phyloP scores from a whole-genome alignment of 2,329 filamentous ascomycete genomes.

The Thyridium curvatum region DNA sequence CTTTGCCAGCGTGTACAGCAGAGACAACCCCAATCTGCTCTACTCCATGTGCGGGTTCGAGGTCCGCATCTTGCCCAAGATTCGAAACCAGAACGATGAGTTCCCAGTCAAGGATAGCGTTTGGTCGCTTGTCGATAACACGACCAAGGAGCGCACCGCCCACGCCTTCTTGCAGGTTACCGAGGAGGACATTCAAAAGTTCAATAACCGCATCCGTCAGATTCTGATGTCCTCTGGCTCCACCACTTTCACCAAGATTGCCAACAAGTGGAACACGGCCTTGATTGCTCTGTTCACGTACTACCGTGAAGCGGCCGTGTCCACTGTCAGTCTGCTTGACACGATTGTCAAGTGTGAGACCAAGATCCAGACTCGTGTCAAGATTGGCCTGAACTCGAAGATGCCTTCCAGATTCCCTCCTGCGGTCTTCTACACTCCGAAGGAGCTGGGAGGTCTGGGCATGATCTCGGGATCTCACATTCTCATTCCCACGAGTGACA shows the following conservation, averaged over 20 bases:
- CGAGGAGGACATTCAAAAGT: constrained; percentile 95
- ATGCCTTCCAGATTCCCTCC: constrained; percentile 99
- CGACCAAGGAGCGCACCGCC: constrained; percentile 92
- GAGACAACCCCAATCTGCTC: constrained; percentile 92
- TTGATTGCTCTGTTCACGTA: constrained; percentile 97
- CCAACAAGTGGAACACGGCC: constrained; percentile 99
- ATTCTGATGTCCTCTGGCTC: constrained; percentile 99
- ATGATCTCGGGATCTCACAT: constrained; percentile 99
- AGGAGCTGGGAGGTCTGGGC: constrained; percentile 91
- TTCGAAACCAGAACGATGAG: constrained; percentile 89
- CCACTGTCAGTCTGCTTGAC: constrained; percentile 87
- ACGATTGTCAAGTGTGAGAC: constrained; percentile 99
- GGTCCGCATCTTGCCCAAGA: constrained; percentile 92
- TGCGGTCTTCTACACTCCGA: constrained; percentile 97
- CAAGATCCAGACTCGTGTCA: constrained; percentile 97
- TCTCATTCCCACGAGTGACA: constrained; percentile 92
- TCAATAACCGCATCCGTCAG: constrained; percentile 97
- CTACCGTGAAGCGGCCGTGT: constrained; percentile 95
- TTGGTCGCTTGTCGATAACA: constrained; percentile 95
- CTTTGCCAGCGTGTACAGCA: constrained; percentile 95
- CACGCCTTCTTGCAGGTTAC: constrained; percentile 97
- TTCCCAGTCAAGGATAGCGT: constrained; percentile 97
- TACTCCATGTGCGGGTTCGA: constrained; percentile 99
- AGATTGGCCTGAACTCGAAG: constrained; percentile 97
- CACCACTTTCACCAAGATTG: constrained; percentile 98